Base-by-base conservation (phyloP, 805 yeast species). In the Wickerhamiella musiphila region DNA sequence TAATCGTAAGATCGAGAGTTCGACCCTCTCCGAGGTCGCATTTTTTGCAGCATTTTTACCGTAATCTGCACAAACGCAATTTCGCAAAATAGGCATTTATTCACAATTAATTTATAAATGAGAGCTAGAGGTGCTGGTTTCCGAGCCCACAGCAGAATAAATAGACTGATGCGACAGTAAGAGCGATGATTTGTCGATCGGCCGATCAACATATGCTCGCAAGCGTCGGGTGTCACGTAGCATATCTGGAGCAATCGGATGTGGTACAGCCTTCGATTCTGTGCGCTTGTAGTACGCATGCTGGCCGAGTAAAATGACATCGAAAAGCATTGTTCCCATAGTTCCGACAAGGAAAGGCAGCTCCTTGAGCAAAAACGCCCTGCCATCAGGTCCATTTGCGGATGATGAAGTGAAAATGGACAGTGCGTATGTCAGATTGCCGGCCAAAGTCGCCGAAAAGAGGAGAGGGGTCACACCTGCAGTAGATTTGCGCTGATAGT, bases 281-380 rank as follows among this genome's bases (percentile, higher is more conserved):
- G 22, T 17, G 16, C 13, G 11, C 19, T 28, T 35, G 29, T 43
- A 43, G 22, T 25, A 35, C 14, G 21, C 31, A 37, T 36, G 37
- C 37, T 60, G 65, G 23, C 33, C 31, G 23, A 60, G 44, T 23
- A 60, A 57, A 16, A 69, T 55, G 23, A 72, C 38, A 50, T 84
- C 95, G 52, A 84, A 82, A 3, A 71, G 42, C 13, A 83, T 65
- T 0, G 95, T 83, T 6, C 95, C 94, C 0, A 81, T 66, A 41
- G 90, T 73, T 1, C 95, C 94, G 17, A 82, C 46, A 20, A 86
- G 61, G 47, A 74, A 84, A 0, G 95, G 94, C 33, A 81, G 49
- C 45, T 83, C 93, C 29, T 69, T 72, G 41, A 57, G 41, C 18
- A 82, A 53, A 47, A 78, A 84, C 6, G 42, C 55, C 1, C 52